Evolutionary conservation across 2,329 filamentous ascomycete genomes (phyloP).

Genomic region (Calonectria honghensis): DNA sequence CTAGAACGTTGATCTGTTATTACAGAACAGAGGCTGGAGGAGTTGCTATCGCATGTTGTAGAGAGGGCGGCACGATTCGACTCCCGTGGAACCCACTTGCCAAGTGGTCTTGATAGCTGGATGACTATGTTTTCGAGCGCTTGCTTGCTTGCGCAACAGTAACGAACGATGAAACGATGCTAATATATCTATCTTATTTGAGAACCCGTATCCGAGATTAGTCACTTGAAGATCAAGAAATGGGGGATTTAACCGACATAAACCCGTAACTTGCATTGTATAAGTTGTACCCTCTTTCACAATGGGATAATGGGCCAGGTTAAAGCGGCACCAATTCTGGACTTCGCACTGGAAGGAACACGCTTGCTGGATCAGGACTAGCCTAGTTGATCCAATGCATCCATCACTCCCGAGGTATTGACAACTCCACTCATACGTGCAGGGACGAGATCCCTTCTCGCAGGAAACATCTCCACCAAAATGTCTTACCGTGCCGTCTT

Average conservation of each 20-base stretch:
- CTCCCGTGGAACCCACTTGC: constrained; percentile 42
- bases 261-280: background rate
- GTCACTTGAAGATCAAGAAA: background rate
- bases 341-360: background rate
- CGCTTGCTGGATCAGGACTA: background rate
- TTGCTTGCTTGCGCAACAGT: too few species aligned
- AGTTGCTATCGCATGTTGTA: constrained; percentile 30
- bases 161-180: background rate
- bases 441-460: background rate
- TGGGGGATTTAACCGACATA: background rate
- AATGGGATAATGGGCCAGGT: background rate
- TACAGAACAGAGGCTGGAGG: constrained; percentile 36
- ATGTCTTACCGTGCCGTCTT: background rate
- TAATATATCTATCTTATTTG: too few species aligned
- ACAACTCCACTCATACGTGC: background rate
- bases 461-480: background rate
- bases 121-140: background rate
- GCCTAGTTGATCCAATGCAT: background rate
- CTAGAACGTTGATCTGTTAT: constrained; percentile 36
- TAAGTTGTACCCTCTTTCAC: background rate
- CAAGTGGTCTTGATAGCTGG: constrained; percentile 35
- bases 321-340: background rate
- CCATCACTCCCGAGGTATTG: background rate
- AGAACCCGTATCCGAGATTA: background rate
- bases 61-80: constrained; percentile 40